Percentiles rank a stretch among this genome's conserved stretches.
phyloP scores from a whole-genome alignment of 1,139 yeast genomes.

The Yamadazyma trypodendri region DNA sequence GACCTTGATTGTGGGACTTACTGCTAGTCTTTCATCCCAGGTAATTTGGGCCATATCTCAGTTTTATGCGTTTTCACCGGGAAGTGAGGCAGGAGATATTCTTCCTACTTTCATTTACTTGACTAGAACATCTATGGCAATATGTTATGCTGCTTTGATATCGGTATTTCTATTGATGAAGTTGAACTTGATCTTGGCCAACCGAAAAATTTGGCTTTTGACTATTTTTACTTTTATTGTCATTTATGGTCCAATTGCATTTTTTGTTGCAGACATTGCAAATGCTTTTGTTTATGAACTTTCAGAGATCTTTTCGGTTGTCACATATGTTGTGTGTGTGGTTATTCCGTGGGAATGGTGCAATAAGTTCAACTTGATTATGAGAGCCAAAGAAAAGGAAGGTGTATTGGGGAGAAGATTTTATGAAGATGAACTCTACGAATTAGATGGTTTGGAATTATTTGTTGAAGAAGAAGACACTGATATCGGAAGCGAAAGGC shows the following conservation, averaged over 20 bases:
- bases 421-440: slow-evolving; percentile 65
- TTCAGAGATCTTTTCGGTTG: slow-evolving; percentile 71
- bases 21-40: slow-evolving; percentile 58
- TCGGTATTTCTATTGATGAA: slow-evolving; percentile 58
- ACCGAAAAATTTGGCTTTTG: slow-evolving; percentile 49
- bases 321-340: slow-evolving; percentile 69
- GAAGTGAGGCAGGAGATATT: slow-evolving; percentile 53
- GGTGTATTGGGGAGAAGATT: slow-evolving; percentile 80
- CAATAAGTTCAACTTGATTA: slow-evolving; percentile 60
- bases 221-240: slow-evolving; percentile 59
- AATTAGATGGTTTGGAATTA: slow-evolving; percentile 42
- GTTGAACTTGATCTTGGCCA: slow-evolving; percentile 53
- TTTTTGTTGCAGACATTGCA: slow-evolving; percentile 77
- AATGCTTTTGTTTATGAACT: slow-evolving; percentile 69
- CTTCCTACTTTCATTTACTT: slow-evolving; percentile 79
- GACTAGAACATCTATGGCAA: slow-evolving; percentile 70
- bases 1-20: slow-evolving; percentile 60
- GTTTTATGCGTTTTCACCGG: slow-evolving; percentile 37
- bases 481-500: too few relatives aligned
- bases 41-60: slow-evolving; percentile 69
- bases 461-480: slow-evolving; percentile 35
- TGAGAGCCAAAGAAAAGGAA: slow-evolving; percentile 66
- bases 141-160: slow-evolving; percentile 69
- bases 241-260: slow-evolving; percentile 64
- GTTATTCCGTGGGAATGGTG: slow-evolving; percentile 91